phyloP scores from a whole-genome alignment of 495 filamentous ascomycete species.

The Clohesyomyces aquaticus region DNA sequence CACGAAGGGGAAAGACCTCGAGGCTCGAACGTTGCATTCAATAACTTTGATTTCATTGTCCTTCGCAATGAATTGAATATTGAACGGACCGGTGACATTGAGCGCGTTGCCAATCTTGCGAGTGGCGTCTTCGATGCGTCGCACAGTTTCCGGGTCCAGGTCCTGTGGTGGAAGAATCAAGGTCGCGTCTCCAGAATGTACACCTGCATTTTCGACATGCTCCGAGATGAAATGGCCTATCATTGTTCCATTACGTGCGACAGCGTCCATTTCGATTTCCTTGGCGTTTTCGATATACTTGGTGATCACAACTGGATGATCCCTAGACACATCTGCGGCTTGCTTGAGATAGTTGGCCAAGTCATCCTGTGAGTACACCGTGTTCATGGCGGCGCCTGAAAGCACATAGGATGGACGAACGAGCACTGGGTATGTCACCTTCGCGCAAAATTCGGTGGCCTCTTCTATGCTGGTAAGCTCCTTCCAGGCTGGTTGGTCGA shows the following conservation, averaged over 20 bases:
- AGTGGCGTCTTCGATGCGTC: constrained; percentile 91
- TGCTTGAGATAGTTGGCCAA: constrained; percentile 89
- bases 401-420: constrained; percentile 97
- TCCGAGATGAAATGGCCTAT: constrained; percentile 94
- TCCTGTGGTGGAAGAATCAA: constrained; percentile 95
- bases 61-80: constrained; percentile 99
- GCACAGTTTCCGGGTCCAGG: constrained; percentile 83
- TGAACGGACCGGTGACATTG: constrained; percentile 95
- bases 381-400: constrained; percentile 98
- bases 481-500: constrained; percentile 97
- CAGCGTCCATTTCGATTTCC: constrained; percentile 97
- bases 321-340: constrained; percentile 88
- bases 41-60: constrained; percentile 99
- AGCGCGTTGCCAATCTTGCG: constrained; percentile 92
- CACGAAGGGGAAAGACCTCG: constrained; percentile 95
- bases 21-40: constrained; percentile 96
- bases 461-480: constrained; percentile 91
- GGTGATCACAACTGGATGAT: constrained; percentile 97
- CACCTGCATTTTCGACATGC: constrained; percentile 96
- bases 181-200: constrained; percentile 95
- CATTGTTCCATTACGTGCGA: constrained; percentile 82
- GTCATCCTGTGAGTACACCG: constrained; percentile 90
- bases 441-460: constrained; percentile 80
- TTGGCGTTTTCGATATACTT: constrained; percentile 98
- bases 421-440: constrained; percentile 90